Conservation (phyloP, 148 eudicot genomes). For the Vaccinium macrocarpon region DNA sequence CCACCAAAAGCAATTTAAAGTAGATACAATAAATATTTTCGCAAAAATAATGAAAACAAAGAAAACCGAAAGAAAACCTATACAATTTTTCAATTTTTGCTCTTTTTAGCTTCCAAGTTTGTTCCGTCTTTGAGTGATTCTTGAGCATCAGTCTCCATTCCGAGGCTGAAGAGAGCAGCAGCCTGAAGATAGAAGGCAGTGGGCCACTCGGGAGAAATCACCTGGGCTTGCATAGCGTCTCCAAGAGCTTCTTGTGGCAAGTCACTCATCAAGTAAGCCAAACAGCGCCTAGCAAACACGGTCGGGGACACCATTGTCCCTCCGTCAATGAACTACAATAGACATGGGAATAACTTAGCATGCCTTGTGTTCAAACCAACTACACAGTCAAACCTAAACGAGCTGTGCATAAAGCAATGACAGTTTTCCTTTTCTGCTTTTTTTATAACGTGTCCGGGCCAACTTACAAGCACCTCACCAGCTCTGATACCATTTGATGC, state of each 20-base stretch:
- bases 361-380: background rate
- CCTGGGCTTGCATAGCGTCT: constrained; percentile 68
- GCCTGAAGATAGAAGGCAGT: constrained; percentile 61
- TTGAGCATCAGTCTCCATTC: constrained; percentile 59
- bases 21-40: constrained; percentile 12
- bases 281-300: constrained; percentile 57
- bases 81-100: constrained; percentile 32
- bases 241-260: constrained; percentile 64
- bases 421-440: background rate
- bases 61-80: constrained; percentile 10
- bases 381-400: background rate
- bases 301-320: constrained; percentile 75
- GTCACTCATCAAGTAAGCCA: constrained; percentile 51
- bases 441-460: background rate
- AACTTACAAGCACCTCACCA: background rate
- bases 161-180: constrained; percentile 55
- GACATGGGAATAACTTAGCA: background rate
- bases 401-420: background rate
- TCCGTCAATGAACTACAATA: constrained; percentile 54
- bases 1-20: background rate
- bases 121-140: constrained; percentile 59
- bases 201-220: constrained; percentile 53
- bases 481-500: too few relatives aligned
- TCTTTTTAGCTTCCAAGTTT: constrained; percentile 48
- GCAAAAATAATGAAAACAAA: background rate